A percentile compares a stretch with the other conserved stretches of the same genome.
phyloP scores from a whole-genome alignment of 2,329 filamentous ascomycete genomes.

The Alternaria ventricosa region DNA sequence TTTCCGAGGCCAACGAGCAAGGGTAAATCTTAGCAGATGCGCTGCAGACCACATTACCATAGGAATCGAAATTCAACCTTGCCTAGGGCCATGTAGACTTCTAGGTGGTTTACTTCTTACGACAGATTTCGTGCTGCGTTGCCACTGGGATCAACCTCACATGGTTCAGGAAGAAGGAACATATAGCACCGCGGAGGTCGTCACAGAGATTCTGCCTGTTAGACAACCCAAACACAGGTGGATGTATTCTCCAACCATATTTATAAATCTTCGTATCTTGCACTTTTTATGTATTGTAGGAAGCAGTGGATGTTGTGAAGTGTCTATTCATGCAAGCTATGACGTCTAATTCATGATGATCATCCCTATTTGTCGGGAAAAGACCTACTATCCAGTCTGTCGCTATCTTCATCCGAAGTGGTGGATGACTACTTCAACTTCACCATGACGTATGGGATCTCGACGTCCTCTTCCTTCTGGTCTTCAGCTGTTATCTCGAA shows the following conservation, averaged over 20 bases:
- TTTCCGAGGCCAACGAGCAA: too few species aligned
- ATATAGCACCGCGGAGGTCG: neutral
- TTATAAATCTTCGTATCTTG: neutral
- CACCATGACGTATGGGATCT: slow-evolving; percentile 95
- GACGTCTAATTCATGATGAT: slow-evolving; percentile 24
- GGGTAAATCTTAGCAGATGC: neutral
- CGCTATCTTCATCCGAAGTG: neutral
- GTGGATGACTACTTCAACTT: slow-evolving; percentile 62
- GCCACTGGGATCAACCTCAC: neutral
- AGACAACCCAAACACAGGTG: neutral
- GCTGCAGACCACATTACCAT: neutral
- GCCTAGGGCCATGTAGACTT: neutral
- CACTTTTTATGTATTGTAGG: neutral
- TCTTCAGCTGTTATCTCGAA: slow-evolving; percentile 95
- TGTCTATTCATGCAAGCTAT: slow-evolving; percentile 25
- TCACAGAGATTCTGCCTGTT: neutral
- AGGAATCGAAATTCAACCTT: neutral
- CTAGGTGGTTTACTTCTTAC: neutral
- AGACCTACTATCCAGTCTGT: neutral
- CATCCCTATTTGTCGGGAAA: neutral
- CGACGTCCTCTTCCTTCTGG: slow-evolving; percentile 86
- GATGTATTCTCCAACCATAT: neutral
- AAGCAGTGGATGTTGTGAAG: neutral
- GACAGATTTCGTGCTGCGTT: neutral
- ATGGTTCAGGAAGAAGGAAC: neutral